A percentile compares a stretch with the other conserved stretches of the same genome.
phyloP scores from a whole-genome alignment of 352 stramenopile genomes.

The Elongisporangium undulatum region DNA sequence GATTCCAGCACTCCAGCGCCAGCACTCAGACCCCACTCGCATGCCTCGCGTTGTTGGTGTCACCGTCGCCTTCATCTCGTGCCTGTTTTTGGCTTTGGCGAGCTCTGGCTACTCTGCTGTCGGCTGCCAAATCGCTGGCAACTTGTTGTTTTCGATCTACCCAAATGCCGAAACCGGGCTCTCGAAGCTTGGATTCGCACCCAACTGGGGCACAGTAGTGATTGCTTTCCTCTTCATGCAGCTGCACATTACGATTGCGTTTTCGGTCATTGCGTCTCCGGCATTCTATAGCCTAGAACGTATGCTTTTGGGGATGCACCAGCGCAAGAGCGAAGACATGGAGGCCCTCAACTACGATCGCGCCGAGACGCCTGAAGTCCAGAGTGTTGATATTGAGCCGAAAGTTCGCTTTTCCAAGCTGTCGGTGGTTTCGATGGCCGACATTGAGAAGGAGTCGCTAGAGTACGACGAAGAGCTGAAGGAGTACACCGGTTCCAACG shows the following conservation, averaged over 20 bases:
- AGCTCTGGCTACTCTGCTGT: slow-evolving; percentile 25
- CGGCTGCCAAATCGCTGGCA: slow-evolving; percentile 30
- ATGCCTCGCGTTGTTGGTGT: slow-evolving; percentile 33
- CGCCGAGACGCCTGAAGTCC: not conserved
- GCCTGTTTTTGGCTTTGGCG: slow-evolving; percentile 26
- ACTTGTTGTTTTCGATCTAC: slow-evolving; percentile 19
- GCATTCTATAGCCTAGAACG: slow-evolving; percentile 40
- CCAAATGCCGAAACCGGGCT: slow-evolving; percentile 8
- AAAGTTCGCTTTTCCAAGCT: slow-evolving; percentile 10
- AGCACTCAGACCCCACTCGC: slow-evolving; percentile 17
- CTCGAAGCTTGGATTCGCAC: slow-evolving; percentile 30
- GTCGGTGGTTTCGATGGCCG: slow-evolving; percentile 19
- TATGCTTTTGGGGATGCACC: slow-evolving; percentile 45
- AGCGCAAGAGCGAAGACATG: slow-evolving; percentile 26
- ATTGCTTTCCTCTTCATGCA: slow-evolving; percentile 35
- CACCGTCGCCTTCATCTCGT: slow-evolving; percentile 29
- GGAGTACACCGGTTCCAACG: slow-evolving; percentile 23
- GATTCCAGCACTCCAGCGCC: slow-evolving; percentile 11
- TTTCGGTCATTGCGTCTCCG: slow-evolving; percentile 30
- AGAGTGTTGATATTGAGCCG: not conserved
- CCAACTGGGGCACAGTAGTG: slow-evolving; percentile 24
- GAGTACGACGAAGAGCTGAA: slow-evolving; percentile 24
- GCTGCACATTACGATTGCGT: slow-evolving; percentile 25
- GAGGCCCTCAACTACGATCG: slow-evolving; percentile 9
- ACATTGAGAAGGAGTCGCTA: slow-evolving; percentile 19